Base-by-base conservation (phyloP, 805 yeast genomes). In the Grigorovia yakushimaensis region DNA sequence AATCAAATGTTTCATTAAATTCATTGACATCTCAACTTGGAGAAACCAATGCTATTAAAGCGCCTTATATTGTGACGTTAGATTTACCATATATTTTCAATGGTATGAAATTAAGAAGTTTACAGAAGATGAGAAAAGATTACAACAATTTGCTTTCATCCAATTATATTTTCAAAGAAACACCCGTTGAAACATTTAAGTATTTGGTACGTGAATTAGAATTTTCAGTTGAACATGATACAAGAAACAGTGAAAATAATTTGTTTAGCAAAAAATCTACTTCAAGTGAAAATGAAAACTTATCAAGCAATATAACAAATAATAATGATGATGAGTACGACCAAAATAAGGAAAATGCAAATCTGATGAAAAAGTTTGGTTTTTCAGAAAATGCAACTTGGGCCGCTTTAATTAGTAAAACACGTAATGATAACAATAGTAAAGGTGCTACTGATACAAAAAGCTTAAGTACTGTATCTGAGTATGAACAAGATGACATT, bases 121-220 rank as follows among this genome's bases (percentile, higher is more conserved):
- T 59, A 6, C 47, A 50, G 6, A 47, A 49, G n/a, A 47, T 43
- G 41, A 41, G 49, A 41, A 36, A 48, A 36, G 17, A 44, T 38
- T 21, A 40, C 2, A 41, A 10, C 3, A 21, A 41, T 19, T 15
- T 27, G 9, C 44, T 49, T 10, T 41, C 54, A 1, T 56, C 51
- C 17, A 43, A 53, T 6, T 40, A 44, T 10, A 53, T 54, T 10
- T 45, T 60, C 17, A 60, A 55, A 41, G 61, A 60, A 41, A 57
- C 66, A 0, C 68, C 68, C 3, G 59, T 60, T 17, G 60, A 60
- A 41, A 58, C 52, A 2, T 64, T 64, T 47, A 63, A 64, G 46
- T 64, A 59, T 50, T 48, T 64, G 38, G 65, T 66, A 3, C 51
- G 61, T 44, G 66, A 64, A 46, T 48, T 64, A 17, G 59, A 60